Percentiles rank a stretch among this genome's conserved stretches.
phyloP scores from a whole-genome alignment of 1,139 yeast species.

The Lodderomyces oxycetoniae region DNA sequence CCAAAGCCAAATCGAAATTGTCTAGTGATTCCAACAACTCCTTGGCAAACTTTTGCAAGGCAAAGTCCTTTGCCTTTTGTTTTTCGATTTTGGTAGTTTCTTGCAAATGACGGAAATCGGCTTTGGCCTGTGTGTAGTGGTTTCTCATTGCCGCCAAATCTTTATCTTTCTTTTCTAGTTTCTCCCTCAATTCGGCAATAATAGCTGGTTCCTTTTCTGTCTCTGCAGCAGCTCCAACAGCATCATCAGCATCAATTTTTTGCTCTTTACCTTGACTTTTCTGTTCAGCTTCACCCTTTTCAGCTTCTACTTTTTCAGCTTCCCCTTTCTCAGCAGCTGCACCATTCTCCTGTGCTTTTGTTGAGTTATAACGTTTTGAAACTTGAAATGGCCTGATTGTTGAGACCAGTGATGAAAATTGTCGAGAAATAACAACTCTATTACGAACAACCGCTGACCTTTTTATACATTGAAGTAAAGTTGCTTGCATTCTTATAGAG shows the following conservation, averaged over 20 bases:
- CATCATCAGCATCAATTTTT: conserved; percentile 12
- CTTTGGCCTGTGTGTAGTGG: conserved; percentile 75
- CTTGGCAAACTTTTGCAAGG: conserved; percentile 87
- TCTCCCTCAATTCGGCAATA: conserved; percentile 46
- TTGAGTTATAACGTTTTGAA: too few relatives aligned
- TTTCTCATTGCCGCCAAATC: conserved; percentile 81
- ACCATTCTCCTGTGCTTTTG: too few relatives aligned
- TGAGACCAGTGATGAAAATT: too few relatives aligned
- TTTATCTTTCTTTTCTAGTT: conserved; percentile 65
- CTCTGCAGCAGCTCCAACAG: conserved; percentile 13
- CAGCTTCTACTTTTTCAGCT: conserved; percentile 9
- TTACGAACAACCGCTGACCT: conserved; percentile 23
- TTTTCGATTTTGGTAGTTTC: conserved; percentile 85
- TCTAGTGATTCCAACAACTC: conserved; percentile 88
- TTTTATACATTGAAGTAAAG: conserved; percentile 22
- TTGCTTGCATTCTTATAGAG: conserved; percentile 28
- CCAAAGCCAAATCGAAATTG: conserved; percentile 83
- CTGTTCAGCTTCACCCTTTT: conserved; percentile 7
- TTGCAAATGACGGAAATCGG: conserved; percentile 91
- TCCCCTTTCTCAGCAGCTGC: conserved; percentile 18
- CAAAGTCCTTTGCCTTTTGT: conserved; percentile 84
- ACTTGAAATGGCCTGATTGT: conserved; percentile 19
- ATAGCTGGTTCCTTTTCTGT: conserved; percentile 17
- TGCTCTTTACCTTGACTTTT: conserved; percentile 2
- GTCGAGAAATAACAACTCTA: too few relatives aligned